Evolutionary conservation across 1,284 basidiomycete species (phyloP).

Genomic region (Ganoderma resinaceum): DNA sequence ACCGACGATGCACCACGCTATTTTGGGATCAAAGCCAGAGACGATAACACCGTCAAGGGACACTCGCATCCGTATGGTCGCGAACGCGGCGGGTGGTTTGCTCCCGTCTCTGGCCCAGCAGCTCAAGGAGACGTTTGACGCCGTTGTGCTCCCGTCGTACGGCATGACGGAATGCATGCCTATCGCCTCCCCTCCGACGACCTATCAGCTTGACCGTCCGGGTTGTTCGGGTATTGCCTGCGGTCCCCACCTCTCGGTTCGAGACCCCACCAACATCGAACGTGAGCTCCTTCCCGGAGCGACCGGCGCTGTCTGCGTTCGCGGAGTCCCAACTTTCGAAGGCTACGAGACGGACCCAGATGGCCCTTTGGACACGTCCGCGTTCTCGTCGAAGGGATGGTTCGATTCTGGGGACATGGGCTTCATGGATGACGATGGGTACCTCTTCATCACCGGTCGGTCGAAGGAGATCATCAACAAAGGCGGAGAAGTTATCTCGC

Average conservation of each 20-base stretch:
- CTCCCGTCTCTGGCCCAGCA: slow-evolving; percentile 51
- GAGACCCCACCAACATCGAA: slow-evolving; percentile 47
- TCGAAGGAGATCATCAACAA: slow-evolving; percentile 70
- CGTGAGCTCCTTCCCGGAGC: slow-evolving; percentile 42
- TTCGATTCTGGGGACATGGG: slow-evolving; percentile 73
- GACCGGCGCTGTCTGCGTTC: slow-evolving; percentile 52
- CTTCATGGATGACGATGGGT: slow-evolving; percentile 64
- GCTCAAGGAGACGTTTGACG: slow-evolving; percentile 47
- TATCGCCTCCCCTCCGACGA: slow-evolving; percentile 52
- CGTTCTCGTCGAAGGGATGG: slow-evolving; percentile 54
- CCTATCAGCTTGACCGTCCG: slow-evolving; percentile 52
- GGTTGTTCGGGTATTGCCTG: slow-evolving; percentile 56
- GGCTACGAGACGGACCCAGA: slow-evolving; percentile 50
- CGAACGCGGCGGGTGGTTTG: slow-evolving; percentile 55
- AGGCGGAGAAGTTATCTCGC: slow-evolving; percentile 73
- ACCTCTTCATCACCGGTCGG: slow-evolving; percentile 64
- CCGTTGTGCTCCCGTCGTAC: slow-evolving; percentile 53
- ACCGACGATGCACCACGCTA: slow-evolving; percentile 55
- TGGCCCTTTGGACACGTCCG: slow-evolving; percentile 49
- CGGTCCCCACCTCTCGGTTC: slow-evolving; percentile 55
- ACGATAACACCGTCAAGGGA: slow-evolving; percentile 41
- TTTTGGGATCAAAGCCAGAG: slow-evolving; percentile 48
- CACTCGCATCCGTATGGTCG: slow-evolving; percentile 51
- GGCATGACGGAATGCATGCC: slow-evolving; percentile 61
- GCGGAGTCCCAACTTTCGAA: slow-evolving; percentile 52